Evolutionary conservation across 345 rosid species (phyloP).

Genomic region (Clarkia xantiana): DNA sequence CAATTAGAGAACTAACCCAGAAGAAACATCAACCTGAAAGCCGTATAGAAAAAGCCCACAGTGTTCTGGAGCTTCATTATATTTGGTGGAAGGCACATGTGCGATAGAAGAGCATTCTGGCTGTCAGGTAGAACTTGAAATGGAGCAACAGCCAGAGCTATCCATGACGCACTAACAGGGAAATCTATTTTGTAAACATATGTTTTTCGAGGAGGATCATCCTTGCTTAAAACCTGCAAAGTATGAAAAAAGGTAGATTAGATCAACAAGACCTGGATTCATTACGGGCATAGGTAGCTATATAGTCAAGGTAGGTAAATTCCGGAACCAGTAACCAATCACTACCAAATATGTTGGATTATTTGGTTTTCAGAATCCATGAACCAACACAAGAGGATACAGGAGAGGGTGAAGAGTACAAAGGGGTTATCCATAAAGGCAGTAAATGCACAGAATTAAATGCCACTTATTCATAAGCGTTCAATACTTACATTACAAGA

Average conservation of each 20-base stretch:
- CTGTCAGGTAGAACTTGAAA: constrained; percentile 71
- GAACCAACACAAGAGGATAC: no score
- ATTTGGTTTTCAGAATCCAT: no score
- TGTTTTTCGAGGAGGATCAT: constrained; percentile 75
- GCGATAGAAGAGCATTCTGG: constrained; percentile 49
- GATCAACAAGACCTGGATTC: background rate
- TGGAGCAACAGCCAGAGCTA: constrained; percentile 83
- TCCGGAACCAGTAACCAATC: no score
- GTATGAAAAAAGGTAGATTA: background rate
- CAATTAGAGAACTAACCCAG: background rate
- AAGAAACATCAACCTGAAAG: constrained; percentile 46
- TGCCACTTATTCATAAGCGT: no score
- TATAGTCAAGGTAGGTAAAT: no score
- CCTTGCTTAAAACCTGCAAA: constrained; percentile 75
- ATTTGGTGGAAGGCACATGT: constrained; percentile 60
- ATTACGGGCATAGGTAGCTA: no score
- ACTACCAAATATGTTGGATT: no score
- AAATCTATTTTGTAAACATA: constrained; percentile 72
- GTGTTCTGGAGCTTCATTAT: constrained; percentile 55
- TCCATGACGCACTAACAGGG: constrained; percentile 72
- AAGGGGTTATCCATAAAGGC: no score
- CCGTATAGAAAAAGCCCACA: constrained; percentile 68
- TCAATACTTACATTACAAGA: no score
- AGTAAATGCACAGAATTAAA: no score
- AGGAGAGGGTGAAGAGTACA: no score